Evolutionary conservation across 176 grass and related monocot species (phyloP), one percentile per base, ranked within the genome.

Genomic region (Triticum turgidum): DNA sequence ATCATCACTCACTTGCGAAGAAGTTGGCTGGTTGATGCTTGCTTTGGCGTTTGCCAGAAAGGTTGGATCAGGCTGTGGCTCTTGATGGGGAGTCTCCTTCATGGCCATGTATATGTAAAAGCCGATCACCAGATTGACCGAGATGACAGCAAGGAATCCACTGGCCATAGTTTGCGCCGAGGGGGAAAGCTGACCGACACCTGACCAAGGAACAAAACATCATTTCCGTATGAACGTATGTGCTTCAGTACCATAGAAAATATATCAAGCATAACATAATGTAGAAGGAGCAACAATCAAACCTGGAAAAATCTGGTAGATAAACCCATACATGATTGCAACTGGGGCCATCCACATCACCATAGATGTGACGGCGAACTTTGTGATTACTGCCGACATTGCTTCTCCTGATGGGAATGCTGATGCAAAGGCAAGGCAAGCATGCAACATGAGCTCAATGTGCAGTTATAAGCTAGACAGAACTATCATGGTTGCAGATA

Each of bases 81-180:
- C 93, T 9, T 61, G 81, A 80, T 79, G 87, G 30, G 85, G 76
- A 27, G 81, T 75, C 82, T 92, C 87, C 69, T 95, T 94, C 88
- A 98, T 94, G 7, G 96, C 96, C 90, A 98, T 92, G 65, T 86
- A 91, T 63, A 98, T 98, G 72, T 98, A 98, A 24, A 88, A 86
- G 15, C 89, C 90, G 1, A 98, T 98, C 61, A 95, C 91, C 25
- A 98, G 33, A 82, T 95, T 98, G 61, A 98, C 88, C 0, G 96
- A 95, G 84, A 98, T 88, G 79, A 98, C 91, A 14, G 96, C 96
- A 44, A 98, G 81, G 84, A 98, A 98, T 69, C 96, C 93, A 21
- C 93, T 95, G 24, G 86, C 61, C 30, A 98, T 83, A 35, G 96
- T 98, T 54, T 95, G 91, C 0, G 88, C 49, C 1, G 91, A 89